Evolutionary conservation across 1,284 basidiomycete species (phyloP), one percentile per base, ranked within the genome.

Genomic region (Singerocomus rubriflavus): DNA sequence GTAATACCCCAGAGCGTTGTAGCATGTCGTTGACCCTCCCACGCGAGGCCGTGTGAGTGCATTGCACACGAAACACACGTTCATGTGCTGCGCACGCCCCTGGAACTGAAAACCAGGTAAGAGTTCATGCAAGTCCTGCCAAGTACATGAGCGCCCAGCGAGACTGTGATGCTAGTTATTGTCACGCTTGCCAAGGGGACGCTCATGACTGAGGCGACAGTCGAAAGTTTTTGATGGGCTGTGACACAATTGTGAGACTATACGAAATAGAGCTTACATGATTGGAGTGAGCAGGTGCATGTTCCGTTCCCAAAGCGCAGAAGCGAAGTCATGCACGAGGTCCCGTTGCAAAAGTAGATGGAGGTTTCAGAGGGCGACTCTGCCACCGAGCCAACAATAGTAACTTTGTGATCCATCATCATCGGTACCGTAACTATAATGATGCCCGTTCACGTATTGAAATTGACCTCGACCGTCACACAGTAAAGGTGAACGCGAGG

Each of bases 391-490:
- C 58, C 61, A 46, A 44, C 56, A 59, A 65, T 50, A 49, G 61
- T 17, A 65, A 62, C 33, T 44, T 36, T 52, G 21, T 57, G 61
- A 61, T 64, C 51, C 43, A 64, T 64, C 50, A 61, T 51, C 53
- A 59, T 62, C 61, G 61, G 64, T 62, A 65, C 61, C 61, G 64
- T 62, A 66, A 62, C 13, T 62, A 42, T 40, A 66, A 65, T 62
- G 61, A 62, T 62, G 61, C 53, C 60, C 63, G 64, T 50, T 45
- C 60, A 59, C 45, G 60, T 50, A 62, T 57, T 43, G 46, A 55
- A 60, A 51, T 45, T 55, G 59, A 51, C 50, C 46, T 64, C 45
- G 60, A 61, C 44, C 36, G 39, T 56, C 60, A 63, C 60, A 53
- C 57, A 59, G 59, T 50, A 44, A 51, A 12, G 54, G 64, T 58